Conservation (phyloP, 495 filamentous ascomycete species). For the Penicillium silybi region DNA sequence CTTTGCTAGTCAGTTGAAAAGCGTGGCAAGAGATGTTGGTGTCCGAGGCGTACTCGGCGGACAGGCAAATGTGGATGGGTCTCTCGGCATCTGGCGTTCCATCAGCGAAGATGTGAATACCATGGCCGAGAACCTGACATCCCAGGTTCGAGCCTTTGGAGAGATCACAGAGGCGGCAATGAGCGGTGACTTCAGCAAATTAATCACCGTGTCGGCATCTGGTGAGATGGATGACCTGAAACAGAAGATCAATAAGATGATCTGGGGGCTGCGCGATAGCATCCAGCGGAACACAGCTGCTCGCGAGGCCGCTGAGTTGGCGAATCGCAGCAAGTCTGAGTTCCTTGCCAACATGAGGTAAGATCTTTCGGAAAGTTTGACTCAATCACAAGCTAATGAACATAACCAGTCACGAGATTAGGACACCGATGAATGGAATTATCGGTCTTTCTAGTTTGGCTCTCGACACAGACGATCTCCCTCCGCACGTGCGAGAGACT, state of each 20-base stretch:
- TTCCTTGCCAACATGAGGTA: slow-evolving; percentile 77
- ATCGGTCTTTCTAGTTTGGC: slow-evolving; percentile 75
- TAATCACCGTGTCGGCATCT: slow-evolving; percentile 87
- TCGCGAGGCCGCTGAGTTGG: slow-evolving; percentile 53
- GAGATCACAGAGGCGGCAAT: slow-evolving; percentile 91
- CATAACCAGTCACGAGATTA: slow-evolving; percentile 63
- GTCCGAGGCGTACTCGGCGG: slow-evolving; percentile 88
- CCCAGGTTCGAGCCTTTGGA: slow-evolving; percentile 87
- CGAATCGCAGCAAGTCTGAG: slow-evolving; percentile 57
- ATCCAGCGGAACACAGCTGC: slow-evolving; percentile 34
- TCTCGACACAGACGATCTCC: slow-evolving; percentile 60
- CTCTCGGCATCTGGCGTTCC: slow-evolving; percentile 94
- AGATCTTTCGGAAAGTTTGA: slow-evolving; percentile 55
- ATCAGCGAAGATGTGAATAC: slow-evolving; percentile 74
- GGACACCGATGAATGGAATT: slow-evolving; percentile 71
- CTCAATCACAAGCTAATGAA: slow-evolving; percentile 58
- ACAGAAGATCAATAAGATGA: slow-evolving; percentile 94
- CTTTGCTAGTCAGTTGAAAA: slow-evolving; percentile 91
- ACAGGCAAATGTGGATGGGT: slow-evolving; percentile 83
- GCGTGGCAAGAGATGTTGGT: slow-evolving; percentile 88
- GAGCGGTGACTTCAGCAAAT: slow-evolving; percentile 78
- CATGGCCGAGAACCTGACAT: slow-evolving; percentile 88
- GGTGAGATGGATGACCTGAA: slow-evolving; percentile 97
- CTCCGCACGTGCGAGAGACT: slow-evolving; percentile 78
- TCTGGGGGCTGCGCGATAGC: slow-evolving; percentile 73